Conservation (phyloP, 371 early-diverging fungal species). For the Zychaea mexicana region DNA sequence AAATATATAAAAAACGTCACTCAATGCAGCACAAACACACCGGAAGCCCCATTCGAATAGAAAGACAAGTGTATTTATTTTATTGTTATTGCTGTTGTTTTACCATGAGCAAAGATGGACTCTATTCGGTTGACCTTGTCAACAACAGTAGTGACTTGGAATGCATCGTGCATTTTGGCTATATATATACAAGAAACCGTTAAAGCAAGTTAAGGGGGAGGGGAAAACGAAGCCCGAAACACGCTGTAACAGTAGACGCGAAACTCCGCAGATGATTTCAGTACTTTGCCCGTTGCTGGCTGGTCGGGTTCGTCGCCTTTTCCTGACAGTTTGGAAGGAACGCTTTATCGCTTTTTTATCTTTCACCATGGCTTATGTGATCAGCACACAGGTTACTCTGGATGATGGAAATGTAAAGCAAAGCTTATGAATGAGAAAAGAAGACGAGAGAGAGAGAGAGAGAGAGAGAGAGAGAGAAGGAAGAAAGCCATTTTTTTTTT, state of each 20-base stretch:
- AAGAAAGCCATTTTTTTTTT: too few species aligned
- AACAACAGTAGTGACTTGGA: slow-evolving; percentile 69
- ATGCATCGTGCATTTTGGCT: slow-evolving; percentile 65
- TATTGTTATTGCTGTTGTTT: too few species aligned
- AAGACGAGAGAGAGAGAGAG: too few species aligned
- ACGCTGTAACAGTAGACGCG: too few species aligned
- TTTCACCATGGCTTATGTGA: neutral
- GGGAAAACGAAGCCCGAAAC: neutral
- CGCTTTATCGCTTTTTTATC: neutral
- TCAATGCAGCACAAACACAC: too few species aligned
- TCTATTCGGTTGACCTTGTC: slow-evolving; percentile 64
- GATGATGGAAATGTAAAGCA: neutral
- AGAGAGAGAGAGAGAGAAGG: too few species aligned
- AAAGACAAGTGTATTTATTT: neutral
- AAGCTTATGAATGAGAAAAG: neutral
- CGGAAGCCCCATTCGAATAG: too few species aligned
- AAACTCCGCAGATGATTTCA: neutral
- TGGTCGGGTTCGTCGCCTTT: neutral
- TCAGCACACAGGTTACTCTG: neutral
- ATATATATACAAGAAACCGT: neutral
- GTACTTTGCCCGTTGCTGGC: neutral
- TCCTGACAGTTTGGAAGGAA: neutral
- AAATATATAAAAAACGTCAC: too few species aligned
- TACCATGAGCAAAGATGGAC: slow-evolving; percentile 70
- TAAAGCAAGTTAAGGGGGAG: neutral